Evolutionary conservation across 2,329 filamentous ascomycete genomes (phyloP).

Genomic region (Fusarium nisikadoi): DNA sequence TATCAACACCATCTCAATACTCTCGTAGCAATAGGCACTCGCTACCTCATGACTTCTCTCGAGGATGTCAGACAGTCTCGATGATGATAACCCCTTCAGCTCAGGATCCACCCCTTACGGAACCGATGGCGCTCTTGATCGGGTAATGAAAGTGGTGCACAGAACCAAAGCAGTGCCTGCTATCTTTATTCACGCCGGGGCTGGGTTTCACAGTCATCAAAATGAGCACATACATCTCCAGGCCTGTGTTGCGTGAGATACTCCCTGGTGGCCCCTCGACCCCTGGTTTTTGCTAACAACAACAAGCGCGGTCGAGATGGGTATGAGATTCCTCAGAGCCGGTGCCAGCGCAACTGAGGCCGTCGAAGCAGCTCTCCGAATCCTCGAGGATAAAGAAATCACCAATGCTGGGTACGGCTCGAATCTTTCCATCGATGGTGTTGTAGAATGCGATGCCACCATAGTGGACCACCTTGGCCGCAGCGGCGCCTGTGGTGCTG

Average conservation of each 20-base stretch:
- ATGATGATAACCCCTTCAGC: slow-evolving; percentile 53
- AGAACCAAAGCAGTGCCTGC: slow-evolving; percentile 64
- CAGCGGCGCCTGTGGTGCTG: slow-evolving; percentile 92
- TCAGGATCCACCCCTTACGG: slow-evolving; percentile 59
- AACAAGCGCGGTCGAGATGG: slow-evolving; percentile 83
- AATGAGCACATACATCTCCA: slow-evolving; percentile 88
- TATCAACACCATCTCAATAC: background rate
- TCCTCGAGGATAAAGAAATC: slow-evolving; percentile 92
- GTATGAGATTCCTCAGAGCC: slow-evolving; percentile 81
- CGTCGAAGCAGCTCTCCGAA: slow-evolving; percentile 86
- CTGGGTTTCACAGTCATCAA: slow-evolving; percentile 88
- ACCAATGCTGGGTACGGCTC: slow-evolving; percentile 97
- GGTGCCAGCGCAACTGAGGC: slow-evolving; percentile 88
- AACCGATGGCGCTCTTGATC: slow-evolving; percentile 56
- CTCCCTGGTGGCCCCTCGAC: background rate
- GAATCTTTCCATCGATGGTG: slow-evolving; percentile 89
- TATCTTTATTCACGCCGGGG: slow-evolving; percentile 95
- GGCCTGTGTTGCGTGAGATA: slow-evolving; percentile 85
- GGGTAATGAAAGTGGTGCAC: slow-evolving; percentile 50
- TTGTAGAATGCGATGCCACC: slow-evolving; percentile 94
- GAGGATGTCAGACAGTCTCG: slow-evolving; percentile 48
- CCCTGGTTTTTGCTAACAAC: slow-evolving; percentile 9
- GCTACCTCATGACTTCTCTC: slow-evolving; percentile 39
- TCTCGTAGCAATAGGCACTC: background rate
- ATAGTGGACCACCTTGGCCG: slow-evolving; percentile 91